Evolutionary conservation across 2,329 filamentous ascomycete genomes (phyloP).

Genomic region (Talaromyces amestolkiae): DNA sequence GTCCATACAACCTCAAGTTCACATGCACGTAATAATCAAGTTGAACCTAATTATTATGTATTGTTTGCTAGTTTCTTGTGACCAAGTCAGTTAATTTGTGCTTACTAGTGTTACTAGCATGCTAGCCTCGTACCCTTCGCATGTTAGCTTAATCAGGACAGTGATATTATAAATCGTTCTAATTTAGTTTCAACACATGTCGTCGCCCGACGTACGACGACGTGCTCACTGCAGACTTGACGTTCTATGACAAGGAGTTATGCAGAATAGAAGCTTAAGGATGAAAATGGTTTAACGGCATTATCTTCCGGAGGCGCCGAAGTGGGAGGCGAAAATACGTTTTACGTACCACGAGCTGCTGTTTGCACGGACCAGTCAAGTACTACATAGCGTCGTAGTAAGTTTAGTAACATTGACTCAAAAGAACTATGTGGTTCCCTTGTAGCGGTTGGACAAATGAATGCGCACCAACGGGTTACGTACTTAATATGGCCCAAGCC

Average conservation of each 20-base stretch:
- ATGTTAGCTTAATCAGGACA: not conserved
- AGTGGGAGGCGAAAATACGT: not conserved
- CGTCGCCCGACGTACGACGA: not conserved
- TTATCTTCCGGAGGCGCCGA: not conserved
- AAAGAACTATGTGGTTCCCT: not conserved
- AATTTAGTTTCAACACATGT: not conserved
- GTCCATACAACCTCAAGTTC: slow-evolving; percentile 1
- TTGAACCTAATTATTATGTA: not conserved
- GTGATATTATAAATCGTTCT: not conserved
- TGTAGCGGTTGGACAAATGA: not conserved
- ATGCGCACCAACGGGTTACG: not conserved
- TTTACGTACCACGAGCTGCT: not conserved
- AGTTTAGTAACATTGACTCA: not conserved
- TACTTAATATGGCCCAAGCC: not conserved
- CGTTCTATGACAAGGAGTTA: not conserved
- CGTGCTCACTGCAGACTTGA: not conserved
- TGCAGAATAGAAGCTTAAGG: not conserved
- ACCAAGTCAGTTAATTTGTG: not conserved
- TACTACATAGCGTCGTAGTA: not conserved
- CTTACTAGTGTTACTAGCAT: not conserved
- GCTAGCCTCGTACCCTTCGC: not conserved
- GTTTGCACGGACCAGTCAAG: not conserved
- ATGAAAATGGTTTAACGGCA: not conserved
- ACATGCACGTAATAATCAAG: slow-evolving; percentile 11
- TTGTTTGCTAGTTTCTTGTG: not conserved